phyloP scores from a whole-genome alignment of 2,329 filamentous ascomycete species.

The Colletotrichum abscissum region DNA sequence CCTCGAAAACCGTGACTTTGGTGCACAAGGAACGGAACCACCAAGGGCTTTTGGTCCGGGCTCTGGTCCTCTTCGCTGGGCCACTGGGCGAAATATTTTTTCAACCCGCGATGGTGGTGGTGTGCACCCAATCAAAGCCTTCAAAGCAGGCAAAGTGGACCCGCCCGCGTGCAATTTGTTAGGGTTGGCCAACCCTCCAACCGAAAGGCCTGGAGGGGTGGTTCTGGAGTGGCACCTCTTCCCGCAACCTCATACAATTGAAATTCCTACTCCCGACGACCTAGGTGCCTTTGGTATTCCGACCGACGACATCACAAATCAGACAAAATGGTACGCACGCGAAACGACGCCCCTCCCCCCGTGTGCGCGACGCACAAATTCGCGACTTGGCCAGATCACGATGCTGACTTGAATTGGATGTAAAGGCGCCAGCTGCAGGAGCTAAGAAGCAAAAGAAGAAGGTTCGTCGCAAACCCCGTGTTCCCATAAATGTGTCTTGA shows the following conservation, averaged over 20 bases:
- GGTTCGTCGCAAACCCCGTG: constrained; percentile 26
- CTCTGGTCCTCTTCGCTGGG: constrained; percentile 8
- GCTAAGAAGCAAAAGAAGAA: constrained; percentile 65
- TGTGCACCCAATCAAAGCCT: constrained; percentile 50
- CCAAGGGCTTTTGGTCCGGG: constrained; percentile 5
- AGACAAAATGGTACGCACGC: constrained; percentile 36
- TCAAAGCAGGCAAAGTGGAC: constrained; percentile 43
- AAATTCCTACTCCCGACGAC: constrained; percentile 31
- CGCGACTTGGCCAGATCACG: not conserved
- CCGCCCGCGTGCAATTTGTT: constrained; percentile 34
- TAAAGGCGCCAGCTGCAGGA: constrained; percentile 56
- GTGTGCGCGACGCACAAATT: not conserved
- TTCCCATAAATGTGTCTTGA: not conserved
- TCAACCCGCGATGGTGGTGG: constrained; percentile 40
- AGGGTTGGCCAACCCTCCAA: constrained; percentile 55
- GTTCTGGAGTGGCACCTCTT: constrained; percentile 29
- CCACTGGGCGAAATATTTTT: constrained; percentile 46
- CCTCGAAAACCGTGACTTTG: not conserved
- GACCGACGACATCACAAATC: constrained; percentile 36
- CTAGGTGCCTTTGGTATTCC: constrained; percentile 32
- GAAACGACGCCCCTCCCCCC: not conserved
- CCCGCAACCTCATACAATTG: constrained; percentile 21
- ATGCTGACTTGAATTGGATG: constrained; percentile 24
- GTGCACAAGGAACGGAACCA: constrained; percentile 5
- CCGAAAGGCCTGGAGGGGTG: constrained; percentile 29